These are phyloP conservation scores for Calycina herbarum DNA, from an alignment of 2,329 filamentous ascomycete genomes.

Conservation along the genomic window DNA sequence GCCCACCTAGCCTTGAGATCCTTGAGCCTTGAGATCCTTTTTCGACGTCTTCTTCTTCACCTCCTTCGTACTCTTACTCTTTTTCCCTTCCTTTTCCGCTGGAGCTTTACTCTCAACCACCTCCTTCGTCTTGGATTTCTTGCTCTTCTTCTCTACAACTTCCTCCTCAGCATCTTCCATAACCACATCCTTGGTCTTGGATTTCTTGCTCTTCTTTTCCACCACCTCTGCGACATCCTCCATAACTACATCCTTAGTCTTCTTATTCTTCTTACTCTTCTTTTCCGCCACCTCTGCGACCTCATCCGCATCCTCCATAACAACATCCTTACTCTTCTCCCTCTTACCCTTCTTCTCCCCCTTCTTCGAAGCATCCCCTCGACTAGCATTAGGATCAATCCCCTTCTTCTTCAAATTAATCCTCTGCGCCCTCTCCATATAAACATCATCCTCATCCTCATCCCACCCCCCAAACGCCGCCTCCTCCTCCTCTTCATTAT, in stretches of 20 bases:
- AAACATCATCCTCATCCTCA: conserved; percentile 69
- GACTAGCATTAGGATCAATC: conserved; percentile 65
- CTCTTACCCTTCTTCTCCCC: conserved; percentile 13
- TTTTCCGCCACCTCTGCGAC: neutral
- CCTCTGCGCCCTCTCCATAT: conserved; percentile 71
- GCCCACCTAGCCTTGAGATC: neutral
- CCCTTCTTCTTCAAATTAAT: conserved; percentile 74
- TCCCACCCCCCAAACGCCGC: conserved; percentile 72
- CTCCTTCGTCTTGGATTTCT: neutral
- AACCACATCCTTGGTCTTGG: neutral
- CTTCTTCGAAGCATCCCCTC: conserved; percentile 31
- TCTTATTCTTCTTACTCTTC: neutral
- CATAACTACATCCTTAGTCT: neutral
- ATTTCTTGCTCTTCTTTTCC: neutral
- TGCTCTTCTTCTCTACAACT: neutral
- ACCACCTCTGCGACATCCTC: neutral
- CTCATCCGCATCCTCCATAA: neutral
- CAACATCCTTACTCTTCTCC: conserved; percentile 9
- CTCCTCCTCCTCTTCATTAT: conserved; percentile 41
- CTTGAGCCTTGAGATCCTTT: neutral
- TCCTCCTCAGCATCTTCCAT: neutral
- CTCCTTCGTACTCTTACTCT: conserved; percentile 1
- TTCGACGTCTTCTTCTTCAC: neutral
- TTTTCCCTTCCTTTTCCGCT: neutral
- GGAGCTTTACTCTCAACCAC: neutral